These are phyloP conservation scores for Lasiosphaeris hirsuta DNA, from an alignment of 495 filamentous ascomycete species.

Conservation along the genomic window DNA sequence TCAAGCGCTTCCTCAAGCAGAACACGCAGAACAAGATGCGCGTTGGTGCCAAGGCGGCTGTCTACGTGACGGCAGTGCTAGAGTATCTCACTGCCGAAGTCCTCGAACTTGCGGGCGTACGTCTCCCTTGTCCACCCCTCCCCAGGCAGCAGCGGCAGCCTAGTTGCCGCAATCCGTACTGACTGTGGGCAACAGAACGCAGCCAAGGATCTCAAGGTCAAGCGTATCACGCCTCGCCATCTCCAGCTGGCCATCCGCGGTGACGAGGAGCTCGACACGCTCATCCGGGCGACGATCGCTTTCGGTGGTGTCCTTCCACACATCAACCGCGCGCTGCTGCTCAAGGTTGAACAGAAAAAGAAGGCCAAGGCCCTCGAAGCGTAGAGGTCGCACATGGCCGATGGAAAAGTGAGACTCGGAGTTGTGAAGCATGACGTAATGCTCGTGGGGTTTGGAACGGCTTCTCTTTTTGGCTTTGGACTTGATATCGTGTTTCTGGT, in stretches of 20 bases:
- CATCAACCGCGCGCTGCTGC: conserved; percentile 94
- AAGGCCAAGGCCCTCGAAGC: conserved; percentile 69
- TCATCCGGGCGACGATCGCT: conserved; percentile 96
- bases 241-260: conserved; percentile 97
- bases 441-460: not conserved
- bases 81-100: conserved; percentile 99
- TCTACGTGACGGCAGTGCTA: conserved; percentile 96
- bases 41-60: conserved; percentile 96
- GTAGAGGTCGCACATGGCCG: conserved; percentile 25
- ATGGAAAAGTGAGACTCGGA: not conserved
- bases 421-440: not conserved
- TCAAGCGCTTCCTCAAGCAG: conserved; percentile 99
- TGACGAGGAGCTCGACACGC: conserved; percentile 95
- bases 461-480: conserved; percentile 5
- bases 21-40: conserved; percentile 99
- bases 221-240: conserved; percentile 98
- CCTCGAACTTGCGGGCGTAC: conserved; percentile 86
- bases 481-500: conserved; percentile 9
- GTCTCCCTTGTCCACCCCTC: conserved; percentile 29
- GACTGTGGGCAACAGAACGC: conserved; percentile 60
- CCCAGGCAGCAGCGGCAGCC: conserved; percentile 7
- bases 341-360: conserved; percentile 99
- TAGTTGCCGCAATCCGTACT: conserved; percentile 1
- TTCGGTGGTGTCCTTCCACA: conserved; percentile 97
- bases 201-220: conserved; percentile 98